Conservation (phyloP, 495 filamentous ascomycete genomes). For the Talaromyces adpressus region DNA sequence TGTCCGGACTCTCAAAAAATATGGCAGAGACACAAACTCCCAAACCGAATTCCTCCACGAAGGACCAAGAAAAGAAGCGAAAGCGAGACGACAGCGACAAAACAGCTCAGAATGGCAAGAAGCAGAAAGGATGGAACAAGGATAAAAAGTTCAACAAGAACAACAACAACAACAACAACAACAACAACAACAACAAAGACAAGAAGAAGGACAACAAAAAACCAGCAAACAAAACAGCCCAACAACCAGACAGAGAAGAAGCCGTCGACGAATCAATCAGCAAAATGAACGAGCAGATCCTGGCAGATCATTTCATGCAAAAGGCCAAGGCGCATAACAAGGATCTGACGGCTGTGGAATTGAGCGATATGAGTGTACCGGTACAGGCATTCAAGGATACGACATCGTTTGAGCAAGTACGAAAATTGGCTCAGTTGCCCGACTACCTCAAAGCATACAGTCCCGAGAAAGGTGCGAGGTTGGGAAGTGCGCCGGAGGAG, state of each 20-base stretch:
- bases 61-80: conserved; percentile 3
- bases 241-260: conserved; percentile 49
- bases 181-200: neutral
- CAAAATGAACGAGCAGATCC: conserved; percentile 68
- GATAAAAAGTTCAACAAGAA: conserved; percentile 3
- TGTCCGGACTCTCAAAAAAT: neutral
- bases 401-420: conserved; percentile 55
- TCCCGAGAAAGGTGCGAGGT: conserved; percentile 36
- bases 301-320: conserved; percentile 85
- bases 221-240: conserved; percentile 32
- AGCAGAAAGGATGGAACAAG: neutral
- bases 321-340: conserved; percentile 69
- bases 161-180: neutral
- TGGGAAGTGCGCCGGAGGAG: conserved; percentile 56
- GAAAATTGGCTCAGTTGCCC: conserved; percentile 64
- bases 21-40: neutral
- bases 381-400: conserved; percentile 59
- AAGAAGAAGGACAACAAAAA: neutral
- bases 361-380: conserved; percentile 74
- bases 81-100: conserved; percentile 4
- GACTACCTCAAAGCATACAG: conserved; percentile 66
- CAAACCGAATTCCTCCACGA: neutral
- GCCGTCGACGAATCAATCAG: conserved; percentile 76
- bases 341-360: conserved; percentile 72
- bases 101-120: conserved; percentile 4